A percentile compares a stretch with the other conserved stretches of the same genome.
phyloP scores from a whole-genome alignment of 306 rosid genomes.

The Fagus crenata region DNA sequence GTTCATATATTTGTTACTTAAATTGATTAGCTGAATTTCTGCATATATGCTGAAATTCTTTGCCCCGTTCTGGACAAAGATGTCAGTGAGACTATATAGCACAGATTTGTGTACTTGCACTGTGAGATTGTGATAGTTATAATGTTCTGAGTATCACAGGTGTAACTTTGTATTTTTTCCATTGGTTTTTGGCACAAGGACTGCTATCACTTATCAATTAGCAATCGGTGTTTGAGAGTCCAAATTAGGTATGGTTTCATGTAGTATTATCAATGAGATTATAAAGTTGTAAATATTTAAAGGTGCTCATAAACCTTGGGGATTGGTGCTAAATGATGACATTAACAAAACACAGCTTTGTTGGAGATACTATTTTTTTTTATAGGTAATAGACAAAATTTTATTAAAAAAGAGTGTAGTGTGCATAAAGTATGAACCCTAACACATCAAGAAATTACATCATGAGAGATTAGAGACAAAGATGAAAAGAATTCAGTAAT shows the following conservation, averaged over 20 bases:
- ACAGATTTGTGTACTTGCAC: neutral
- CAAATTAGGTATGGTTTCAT: neutral
- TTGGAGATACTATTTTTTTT: too few relatives aligned
- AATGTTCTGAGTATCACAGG: neutral
- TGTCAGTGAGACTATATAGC: neutral
- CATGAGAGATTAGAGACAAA: too few relatives aligned
- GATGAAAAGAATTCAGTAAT: too few relatives aligned
- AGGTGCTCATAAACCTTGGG: neutral
- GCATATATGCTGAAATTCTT: neutral
- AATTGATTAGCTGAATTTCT: neutral
- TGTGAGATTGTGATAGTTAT: neutral
- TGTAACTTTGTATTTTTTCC: neutral
- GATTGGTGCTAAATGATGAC: neutral
- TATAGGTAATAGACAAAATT: too few relatives aligned
- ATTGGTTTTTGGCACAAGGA: neutral
- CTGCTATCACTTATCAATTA: neutral
- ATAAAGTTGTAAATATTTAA: neutral
- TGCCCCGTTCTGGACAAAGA: neutral
- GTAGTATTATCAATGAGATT: neutral
- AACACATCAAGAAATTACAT: too few relatives aligned
- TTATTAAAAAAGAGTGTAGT: too few relatives aligned
- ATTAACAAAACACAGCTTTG: neutral
- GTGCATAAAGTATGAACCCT: too few relatives aligned
- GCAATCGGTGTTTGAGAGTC: neutral
- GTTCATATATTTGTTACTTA: neutral